phyloP scores from a whole-genome alignment of 345 rosid genomes.

The Excoecaria agallocha region DNA sequence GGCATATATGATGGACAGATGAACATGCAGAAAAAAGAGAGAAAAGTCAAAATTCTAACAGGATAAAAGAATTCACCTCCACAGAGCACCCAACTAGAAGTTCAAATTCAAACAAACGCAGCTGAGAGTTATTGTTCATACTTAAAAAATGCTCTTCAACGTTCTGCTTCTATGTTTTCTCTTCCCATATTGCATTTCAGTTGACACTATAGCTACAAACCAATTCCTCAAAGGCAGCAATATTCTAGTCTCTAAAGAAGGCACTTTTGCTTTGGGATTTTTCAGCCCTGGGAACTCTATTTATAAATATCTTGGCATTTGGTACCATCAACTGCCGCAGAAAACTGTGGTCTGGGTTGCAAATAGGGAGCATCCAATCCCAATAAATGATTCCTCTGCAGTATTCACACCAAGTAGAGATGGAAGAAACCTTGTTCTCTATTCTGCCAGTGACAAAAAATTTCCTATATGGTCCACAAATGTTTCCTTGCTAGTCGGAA shows the following conservation, averaged over 20 bases:
- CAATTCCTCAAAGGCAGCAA: not conserved
- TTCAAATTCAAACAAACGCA: not conserved
- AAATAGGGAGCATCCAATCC: conserved; percentile 18
- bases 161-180: not conserved
- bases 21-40: too few relatives aligned
- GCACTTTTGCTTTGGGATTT: conserved; percentile 3
- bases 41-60: too few relatives aligned
- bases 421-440: conserved; percentile 10
- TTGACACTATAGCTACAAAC: not conserved
- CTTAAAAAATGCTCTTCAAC: not conserved
- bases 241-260: conserved; percentile 1
- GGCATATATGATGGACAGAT: too few relatives aligned
- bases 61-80: too few relatives aligned
- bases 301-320: conserved; percentile 4
- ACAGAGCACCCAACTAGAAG: not conserved
- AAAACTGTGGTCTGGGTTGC: conserved; percentile 17
- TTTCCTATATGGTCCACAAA: conserved; percentile 14
- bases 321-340: conserved; percentile 6
- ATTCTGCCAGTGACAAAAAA: not conserved
- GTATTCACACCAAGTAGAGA: not conserved
- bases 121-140: not conserved
- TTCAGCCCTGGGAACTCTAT: conserved; percentile 7
- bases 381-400: conserved; percentile 5
- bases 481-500: not conserved
- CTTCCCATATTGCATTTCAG: not conserved